These are phyloP conservation scores for Mycena indigotica DNA, from an alignment of 768 basidiomycete species.

Conservation along the genomic window DNA sequence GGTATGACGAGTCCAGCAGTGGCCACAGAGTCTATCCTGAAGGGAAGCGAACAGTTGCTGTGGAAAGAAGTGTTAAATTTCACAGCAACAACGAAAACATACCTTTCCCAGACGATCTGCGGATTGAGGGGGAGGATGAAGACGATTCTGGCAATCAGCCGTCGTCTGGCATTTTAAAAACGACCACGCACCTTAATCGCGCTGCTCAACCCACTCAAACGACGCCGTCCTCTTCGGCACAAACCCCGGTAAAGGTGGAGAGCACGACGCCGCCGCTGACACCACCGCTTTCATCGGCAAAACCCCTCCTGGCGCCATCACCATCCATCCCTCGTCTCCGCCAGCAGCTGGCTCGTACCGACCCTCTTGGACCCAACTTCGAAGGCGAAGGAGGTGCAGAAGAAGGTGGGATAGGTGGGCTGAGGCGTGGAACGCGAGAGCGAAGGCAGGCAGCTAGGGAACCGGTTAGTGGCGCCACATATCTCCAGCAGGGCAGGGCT, in stretches of 20 bases:
- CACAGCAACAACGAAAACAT: slow-evolving; percentile 21
- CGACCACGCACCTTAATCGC: neutral
- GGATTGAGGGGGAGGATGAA: slow-evolving; percentile 32
- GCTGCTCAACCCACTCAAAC: neutral
- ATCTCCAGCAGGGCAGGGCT: neutral
- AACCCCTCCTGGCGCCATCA: too few species aligned
- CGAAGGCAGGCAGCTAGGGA: neutral
- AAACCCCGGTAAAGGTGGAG: too few species aligned
- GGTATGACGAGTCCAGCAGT: slow-evolving; percentile 25
- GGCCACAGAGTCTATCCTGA: slow-evolving; percentile 33
- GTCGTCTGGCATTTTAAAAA: neutral
- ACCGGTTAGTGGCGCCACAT: neutral
- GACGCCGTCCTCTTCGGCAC: neutral
- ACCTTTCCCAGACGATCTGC: slow-evolving; percentile 19
- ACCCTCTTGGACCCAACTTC: slow-evolving; percentile 1
- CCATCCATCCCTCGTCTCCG: neutral
- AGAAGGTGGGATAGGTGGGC: neutral
- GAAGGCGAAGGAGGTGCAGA: neutral
- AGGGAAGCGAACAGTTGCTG: slow-evolving; percentile 22
- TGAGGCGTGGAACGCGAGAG: neutral
- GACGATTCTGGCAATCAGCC: slow-evolving; percentile 3
- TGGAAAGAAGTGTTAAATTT: slow-evolving; percentile 29
- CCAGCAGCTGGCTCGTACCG: neutral
- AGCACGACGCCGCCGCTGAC: too few species aligned
- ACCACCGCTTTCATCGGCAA: too few species aligned